These are phyloP conservation scores for Thraustotheca clavata DNA, from an alignment of 352 stramenopile genomes.

Conservation along the genomic window DNA sequence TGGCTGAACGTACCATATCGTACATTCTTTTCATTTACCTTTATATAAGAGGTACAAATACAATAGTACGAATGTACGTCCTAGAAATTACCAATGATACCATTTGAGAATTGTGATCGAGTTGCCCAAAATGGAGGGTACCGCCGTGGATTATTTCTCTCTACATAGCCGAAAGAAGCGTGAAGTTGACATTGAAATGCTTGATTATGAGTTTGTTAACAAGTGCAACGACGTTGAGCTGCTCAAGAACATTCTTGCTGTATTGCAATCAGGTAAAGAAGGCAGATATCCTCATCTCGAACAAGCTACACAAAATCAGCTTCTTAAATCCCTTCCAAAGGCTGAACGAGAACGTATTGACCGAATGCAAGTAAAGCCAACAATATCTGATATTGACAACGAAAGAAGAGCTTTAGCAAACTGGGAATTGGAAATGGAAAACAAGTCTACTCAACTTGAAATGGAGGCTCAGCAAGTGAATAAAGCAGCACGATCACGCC, in stretches of 20 bases:
- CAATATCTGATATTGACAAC: slow-evolving; percentile 37
- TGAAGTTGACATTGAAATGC: slow-evolving; percentile 73
- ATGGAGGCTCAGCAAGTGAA: slow-evolving; percentile 22
- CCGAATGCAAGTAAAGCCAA: slow-evolving; percentile 48
- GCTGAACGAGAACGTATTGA: slow-evolving; percentile 70
- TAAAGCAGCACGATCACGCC: slow-evolving; percentile 20
- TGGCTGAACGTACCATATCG: too few relatives aligned
- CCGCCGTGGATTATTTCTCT: slow-evolving; percentile 50
- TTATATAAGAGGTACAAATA: too few relatives aligned
- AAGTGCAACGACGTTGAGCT: slow-evolving; percentile 73
- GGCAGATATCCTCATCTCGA: slow-evolving; percentile 86
- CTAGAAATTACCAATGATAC: too few relatives aligned
- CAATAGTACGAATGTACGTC: too few relatives aligned
- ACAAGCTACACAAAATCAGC: slow-evolving; percentile 55
- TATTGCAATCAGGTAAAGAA: slow-evolving; percentile 84
- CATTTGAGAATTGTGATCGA: too few relatives aligned
- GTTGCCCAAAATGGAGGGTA: too few relatives aligned
- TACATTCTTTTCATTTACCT: too few relatives aligned
- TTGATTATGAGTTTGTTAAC: slow-evolving; percentile 89
- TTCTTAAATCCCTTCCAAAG: slow-evolving; percentile 68
- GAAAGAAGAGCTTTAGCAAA: slow-evolving; percentile 52
- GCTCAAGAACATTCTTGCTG: slow-evolving; percentile 78
- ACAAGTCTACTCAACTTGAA: slow-evolving; percentile 42
- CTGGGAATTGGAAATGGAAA: slow-evolving; percentile 56
- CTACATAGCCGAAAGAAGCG: slow-evolving; percentile 63